Evolutionary conservation across 257 asterid species (phyloP).

Genomic region (Petunia secreta): DNA sequence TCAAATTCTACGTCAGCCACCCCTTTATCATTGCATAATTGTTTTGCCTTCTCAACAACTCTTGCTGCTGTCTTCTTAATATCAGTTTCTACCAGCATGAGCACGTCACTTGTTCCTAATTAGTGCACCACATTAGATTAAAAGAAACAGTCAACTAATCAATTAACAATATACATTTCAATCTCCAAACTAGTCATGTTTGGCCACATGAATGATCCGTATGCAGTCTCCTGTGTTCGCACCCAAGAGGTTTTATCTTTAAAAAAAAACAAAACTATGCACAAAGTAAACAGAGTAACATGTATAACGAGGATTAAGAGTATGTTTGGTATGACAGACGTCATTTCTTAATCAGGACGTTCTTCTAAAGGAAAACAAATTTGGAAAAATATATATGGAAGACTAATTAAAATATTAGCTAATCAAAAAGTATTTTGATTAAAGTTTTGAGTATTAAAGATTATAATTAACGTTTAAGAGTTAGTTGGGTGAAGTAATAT

Average conservation of each 20-base stretch:
- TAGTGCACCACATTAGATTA: background rate
- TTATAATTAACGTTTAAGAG: too few relatives aligned
- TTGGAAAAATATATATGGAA: too few relatives aligned
- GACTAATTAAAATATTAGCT: too few relatives aligned
- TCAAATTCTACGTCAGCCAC: constrained; percentile 47
- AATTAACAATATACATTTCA: background rate
- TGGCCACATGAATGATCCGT: background rate
- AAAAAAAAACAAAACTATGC: too few relatives aligned
- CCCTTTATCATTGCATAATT: constrained; percentile 39
- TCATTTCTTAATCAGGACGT: too few relatives aligned
- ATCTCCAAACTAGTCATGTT: background rate
- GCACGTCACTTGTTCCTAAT: constrained; percentile 14
- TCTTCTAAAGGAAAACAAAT: too few relatives aligned
- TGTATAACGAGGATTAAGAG: too few relatives aligned
- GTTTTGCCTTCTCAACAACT: constrained; percentile 19
- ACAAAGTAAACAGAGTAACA: too few relatives aligned
- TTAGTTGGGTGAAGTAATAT: too few relatives aligned
- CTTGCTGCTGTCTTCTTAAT: background rate
- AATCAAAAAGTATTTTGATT: too few relatives aligned
- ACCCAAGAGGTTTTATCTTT: background rate
- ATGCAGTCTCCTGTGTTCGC: background rate
- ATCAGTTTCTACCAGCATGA: constrained; percentile 12
- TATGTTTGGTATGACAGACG: too few relatives aligned
- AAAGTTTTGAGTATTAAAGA: too few relatives aligned
- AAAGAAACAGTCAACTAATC: background rate